Percentiles rank a stretch among this genome's conserved stretches.
Conservation (phyloP, 73 alveolate genomes). For the Blepharisma stoltei region DNA sequence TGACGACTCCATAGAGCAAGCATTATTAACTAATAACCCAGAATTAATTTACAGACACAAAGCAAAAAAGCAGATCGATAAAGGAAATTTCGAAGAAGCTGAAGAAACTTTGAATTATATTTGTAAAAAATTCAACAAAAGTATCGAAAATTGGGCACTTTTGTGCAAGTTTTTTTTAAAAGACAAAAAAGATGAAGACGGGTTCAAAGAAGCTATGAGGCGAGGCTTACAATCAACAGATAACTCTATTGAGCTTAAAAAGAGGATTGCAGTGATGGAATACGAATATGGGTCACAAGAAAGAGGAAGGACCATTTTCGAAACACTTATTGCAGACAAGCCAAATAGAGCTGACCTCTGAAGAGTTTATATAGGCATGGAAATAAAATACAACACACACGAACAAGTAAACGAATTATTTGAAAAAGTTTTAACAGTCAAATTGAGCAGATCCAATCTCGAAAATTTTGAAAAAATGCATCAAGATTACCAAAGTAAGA, state of each 20-base stretch:
- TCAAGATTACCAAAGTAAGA: no score
- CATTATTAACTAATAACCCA: neutral
- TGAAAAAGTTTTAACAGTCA: neutral
- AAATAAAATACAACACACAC: neutral
- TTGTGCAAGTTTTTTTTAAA: neutral
- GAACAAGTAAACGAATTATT: conserved; percentile 6
- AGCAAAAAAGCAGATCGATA: neutral
- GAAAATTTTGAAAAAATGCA: no score
- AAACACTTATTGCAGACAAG: neutral
- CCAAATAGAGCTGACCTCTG: conserved; percentile 21
- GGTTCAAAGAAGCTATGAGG: neutral
- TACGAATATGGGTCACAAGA: conserved; percentile 5
- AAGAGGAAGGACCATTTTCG: conserved; percentile 21
- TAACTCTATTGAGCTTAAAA: conserved; percentile 4
- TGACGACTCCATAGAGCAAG: neutral
- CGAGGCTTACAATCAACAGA: neutral
- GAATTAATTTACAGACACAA: neutral
- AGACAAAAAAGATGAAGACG: neutral
- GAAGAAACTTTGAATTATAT: neutral
- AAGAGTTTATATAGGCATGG: neutral
- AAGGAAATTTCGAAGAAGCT: conserved; percentile 14
- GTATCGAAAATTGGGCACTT: neutral
- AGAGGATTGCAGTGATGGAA: neutral
- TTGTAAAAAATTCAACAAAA: neutral
- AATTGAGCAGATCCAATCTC: neutral